Percentiles rank a stretch among this genome's conserved stretches.
Evolutionary conservation across 2,329 filamentous ascomycete genomes (phyloP).

Genomic region (Epichloe gansuensis): DNA sequence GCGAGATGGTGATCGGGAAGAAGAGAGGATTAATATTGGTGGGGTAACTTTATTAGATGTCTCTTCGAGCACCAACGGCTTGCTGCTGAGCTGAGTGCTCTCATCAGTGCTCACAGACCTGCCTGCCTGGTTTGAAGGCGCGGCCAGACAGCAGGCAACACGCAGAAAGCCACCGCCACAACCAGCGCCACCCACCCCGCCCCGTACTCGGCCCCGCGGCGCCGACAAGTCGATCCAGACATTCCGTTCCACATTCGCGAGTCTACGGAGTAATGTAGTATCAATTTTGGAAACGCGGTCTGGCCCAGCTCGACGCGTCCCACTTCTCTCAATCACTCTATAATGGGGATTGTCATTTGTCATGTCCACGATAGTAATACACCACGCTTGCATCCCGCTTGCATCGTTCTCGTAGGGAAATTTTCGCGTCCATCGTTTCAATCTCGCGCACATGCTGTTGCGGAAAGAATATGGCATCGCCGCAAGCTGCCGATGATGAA

Average conservation of each 20-base stretch:
- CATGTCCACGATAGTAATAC: background rate
- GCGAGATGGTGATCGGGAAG: background rate
- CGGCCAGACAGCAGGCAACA: too few species aligned
- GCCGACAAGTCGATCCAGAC: too few species aligned
- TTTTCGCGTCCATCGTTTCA: background rate
- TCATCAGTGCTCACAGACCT: too few species aligned
- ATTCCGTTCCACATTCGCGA: too few species aligned
- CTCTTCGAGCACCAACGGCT: constrained; percentile 4
- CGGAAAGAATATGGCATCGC: constrained; percentile 16
- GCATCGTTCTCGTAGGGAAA: background rate
- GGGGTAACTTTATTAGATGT: background rate
- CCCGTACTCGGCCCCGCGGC: too few species aligned
- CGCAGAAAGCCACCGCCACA: background rate
- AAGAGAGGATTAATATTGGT: background rate
- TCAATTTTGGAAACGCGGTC: background rate
- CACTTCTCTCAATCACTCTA: background rate
- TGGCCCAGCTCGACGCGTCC: constrained; percentile 3
- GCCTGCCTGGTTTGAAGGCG: too few species aligned
- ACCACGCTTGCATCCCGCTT: background rate
- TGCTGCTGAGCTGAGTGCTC: background rate
- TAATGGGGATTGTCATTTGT: background rate
- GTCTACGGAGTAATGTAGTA: too few species aligned
- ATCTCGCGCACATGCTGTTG: background rate
- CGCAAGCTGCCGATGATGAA: constrained; percentile 13
- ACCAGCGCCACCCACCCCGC: background rate